phyloP scores from a whole-genome alignment of 305 asterid genomes.

The Ajuga reptans region DNA sequence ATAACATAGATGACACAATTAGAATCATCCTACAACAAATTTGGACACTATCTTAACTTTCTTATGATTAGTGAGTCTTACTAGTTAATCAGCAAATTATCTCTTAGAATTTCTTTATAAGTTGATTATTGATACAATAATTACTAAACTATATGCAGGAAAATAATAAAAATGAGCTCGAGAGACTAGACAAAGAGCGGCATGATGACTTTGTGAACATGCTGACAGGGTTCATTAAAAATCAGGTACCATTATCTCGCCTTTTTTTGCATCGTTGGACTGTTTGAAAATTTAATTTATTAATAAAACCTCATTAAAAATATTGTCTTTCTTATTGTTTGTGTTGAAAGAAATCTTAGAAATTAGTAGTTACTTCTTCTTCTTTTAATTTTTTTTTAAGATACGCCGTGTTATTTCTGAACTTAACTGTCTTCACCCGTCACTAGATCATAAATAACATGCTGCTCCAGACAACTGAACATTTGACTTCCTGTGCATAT shows the following conservation, averaged over 20 bases:
- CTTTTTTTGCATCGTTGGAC: neutral
- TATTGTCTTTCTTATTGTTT: neutral
- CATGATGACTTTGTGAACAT: conserved; percentile 74
- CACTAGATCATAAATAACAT: neutral
- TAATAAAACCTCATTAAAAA: neutral
- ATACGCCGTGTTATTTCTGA: neutral
- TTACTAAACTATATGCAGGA: conserved; percentile 42
- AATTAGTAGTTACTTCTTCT: neutral
- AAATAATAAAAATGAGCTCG: conserved; percentile 77
- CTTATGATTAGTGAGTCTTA: neutral
- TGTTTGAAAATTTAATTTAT: neutral
- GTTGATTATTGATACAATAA: neutral
- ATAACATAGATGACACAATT: neutral
- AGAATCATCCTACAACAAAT: neutral
- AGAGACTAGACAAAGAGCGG: conserved; percentile 80
- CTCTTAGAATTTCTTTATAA: neutral
- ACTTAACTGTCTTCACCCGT: neutral
- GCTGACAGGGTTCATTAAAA: conserved; percentile 87
- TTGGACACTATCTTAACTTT: neutral
- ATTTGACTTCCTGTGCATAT: neutral
- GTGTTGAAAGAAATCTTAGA: neutral
- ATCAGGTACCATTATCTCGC: conserved; percentile 52
- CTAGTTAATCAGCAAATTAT: neutral
- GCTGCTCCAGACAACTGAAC: neutral
- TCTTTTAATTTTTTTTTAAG: neutral